Percentiles rank a stretch among this genome's conserved stretches.
These are phyloP conservation scores for Candida peoriensis DNA, from an alignment of 805 yeast species.

Conservation along the genomic window DNA sequence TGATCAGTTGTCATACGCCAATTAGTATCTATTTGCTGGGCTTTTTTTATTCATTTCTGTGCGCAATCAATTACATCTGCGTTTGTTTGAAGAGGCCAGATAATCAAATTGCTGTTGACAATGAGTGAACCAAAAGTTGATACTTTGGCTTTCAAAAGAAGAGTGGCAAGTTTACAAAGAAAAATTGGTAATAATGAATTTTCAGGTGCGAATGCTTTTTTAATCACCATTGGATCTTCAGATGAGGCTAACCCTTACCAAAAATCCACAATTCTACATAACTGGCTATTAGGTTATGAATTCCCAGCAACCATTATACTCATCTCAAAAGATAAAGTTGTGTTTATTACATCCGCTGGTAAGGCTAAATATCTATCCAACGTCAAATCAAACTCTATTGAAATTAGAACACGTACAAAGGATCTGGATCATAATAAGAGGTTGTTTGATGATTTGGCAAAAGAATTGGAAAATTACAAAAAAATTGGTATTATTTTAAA, in stretches of 20 bases:
- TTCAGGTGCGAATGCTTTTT: constrained; percentile 41
- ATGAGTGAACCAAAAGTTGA: constrained; percentile 63
- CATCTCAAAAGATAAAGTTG: constrained; percentile 52
- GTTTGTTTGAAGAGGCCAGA: not conserved
- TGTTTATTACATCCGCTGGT: constrained; percentile 73
- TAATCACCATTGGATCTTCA: constrained; percentile 77
- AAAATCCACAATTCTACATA: constrained; percentile 80
- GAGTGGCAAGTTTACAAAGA: constrained; percentile 42
- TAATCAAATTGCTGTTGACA: not conserved
- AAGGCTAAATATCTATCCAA: constrained; percentile 76
- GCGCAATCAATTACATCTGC: too few species aligned
- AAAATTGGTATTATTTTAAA: constrained; percentile 66
- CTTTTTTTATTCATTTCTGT: too few species aligned
- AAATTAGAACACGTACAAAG: constrained; percentile 72
- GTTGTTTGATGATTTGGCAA: constrained; percentile 53
- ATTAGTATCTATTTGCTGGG: too few species aligned
- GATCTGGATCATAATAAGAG: constrained; percentile 71
- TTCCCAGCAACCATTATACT: constrained; percentile 86
- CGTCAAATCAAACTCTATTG: constrained; percentile 42
- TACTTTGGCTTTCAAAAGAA: constrained; percentile 43
- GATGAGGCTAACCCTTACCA: constrained; percentile 88
- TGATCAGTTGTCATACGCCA: too few species aligned
- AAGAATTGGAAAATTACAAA: constrained; percentile 37
- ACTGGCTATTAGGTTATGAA: constrained; percentile 92
- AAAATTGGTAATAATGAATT: constrained; percentile 24